Evolutionary conservation across 371 early-diverging fungal species (phyloP).

Genomic region (Haplosporangium sp.): DNA sequence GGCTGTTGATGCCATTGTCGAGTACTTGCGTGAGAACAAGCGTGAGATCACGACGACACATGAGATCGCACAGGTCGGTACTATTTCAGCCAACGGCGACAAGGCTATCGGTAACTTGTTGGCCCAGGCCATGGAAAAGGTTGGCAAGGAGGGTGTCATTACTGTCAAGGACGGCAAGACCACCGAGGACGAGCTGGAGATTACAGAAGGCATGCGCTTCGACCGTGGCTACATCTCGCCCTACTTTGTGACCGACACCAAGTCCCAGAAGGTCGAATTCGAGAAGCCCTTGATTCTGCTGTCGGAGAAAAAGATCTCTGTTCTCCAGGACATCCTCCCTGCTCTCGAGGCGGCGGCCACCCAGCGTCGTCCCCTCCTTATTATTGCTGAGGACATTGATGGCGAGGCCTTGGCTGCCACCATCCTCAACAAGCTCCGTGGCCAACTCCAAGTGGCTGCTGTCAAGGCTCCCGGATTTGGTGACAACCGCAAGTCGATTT

Average conservation of each 20-base stretch:
- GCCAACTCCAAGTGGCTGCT: conserved; percentile 94
- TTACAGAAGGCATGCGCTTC: conserved; percentile 99
- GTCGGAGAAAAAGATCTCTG: conserved; percentile 96
- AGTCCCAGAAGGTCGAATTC: conserved; percentile 97
- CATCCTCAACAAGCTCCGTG: conserved; percentile 98
- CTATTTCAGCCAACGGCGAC: conserved; percentile 99
- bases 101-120: conserved; percentile 94
- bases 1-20: conserved; percentile 92
- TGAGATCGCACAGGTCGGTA: conserved; percentile 97
- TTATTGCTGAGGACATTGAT: conserved; percentile 97
- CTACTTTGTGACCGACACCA: conserved; percentile 98
- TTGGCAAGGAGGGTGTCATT: conserved; percentile 99
- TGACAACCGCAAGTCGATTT: conserved; percentile 98
- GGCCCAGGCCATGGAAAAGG: conserved; percentile 99
- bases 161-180: conserved; percentile 99
- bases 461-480: conserved; percentile 99
- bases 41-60: conserved; percentile 92
- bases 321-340: conserved; percentile 94
- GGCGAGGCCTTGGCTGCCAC: conserved; percentile 98
- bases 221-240: conserved; percentile 99
- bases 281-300: conserved; percentile 97
- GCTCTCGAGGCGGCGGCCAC: conserved; percentile 94
- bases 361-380: conserved; percentile 95
- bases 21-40: conserved; percentile 86
- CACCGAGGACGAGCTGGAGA: conserved; percentile 94